Evolutionary conservation across 306 rosid genomes (phyloP), one percentile per base, ranked within the genome.

Genomic region (Styphnolobium japonicum): DNA sequence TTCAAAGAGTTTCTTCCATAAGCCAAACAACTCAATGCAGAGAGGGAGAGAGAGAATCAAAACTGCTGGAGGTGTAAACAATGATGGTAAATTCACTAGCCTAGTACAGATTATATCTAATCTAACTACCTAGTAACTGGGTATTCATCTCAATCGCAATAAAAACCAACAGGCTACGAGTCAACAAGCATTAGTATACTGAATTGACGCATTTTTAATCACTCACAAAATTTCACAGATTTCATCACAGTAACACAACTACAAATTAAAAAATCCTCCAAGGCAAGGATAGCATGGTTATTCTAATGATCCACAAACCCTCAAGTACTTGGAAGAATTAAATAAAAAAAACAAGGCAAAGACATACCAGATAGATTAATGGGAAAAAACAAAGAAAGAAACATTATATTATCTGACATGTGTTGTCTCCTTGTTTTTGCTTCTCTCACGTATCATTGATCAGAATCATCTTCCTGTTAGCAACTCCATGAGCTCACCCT

Each of bases 401-500:
- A 39, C 67, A 31, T 7, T 69, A 25, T 9, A 80, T 46, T 19
- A 62, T 19, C 56, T 49, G 49, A 33, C 14, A 77, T 48, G 75
- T 55, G 29, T 31, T 69, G 39, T 25, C 57, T 68, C n/a, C 61
- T 27, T 67, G 56, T 29, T 79, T 68, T 79, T 52, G 48, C 72
- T 56, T 74, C 46, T 11, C 49, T 6, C 15, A 2, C 37, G 63
- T 81, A 61, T 61, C 71, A 23, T 19, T 43, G 12, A 57, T 81
- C 86, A 76, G 64, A 80, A 70, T 67, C 80, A 75, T 76, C 67
- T 78, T 72, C 77, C 83, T 25, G 84, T 77, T 42, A 95, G 91
- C 86, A 95, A 81, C 67, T 86, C 91, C 79, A 87, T 19, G 18
- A 95, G 96, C 62, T 90, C 96, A 8, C 77, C 80, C 83, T 95